Percentiles rank a stretch among this genome's conserved stretches.
Evolutionary conservation across 2,329 filamentous ascomycete species (phyloP).

Genomic region (Stachybotrys echinatus): DNA sequence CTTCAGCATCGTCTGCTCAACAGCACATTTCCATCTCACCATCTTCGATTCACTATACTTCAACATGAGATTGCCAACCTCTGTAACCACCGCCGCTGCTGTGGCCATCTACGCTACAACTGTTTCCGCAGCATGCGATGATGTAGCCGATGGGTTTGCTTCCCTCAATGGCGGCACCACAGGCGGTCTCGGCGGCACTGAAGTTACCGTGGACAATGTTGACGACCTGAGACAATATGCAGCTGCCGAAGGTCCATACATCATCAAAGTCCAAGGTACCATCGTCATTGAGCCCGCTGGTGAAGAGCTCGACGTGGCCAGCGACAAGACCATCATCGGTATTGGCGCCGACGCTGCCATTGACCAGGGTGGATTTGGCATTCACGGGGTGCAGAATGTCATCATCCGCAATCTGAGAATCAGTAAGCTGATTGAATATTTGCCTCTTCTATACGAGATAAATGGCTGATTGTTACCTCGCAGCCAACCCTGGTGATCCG

Average conservation of each 20-base stretch:
- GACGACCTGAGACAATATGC: conserved; percentile 13
- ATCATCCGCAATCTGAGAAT: conserved; percentile 14
- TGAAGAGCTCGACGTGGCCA: conserved; percentile 10
- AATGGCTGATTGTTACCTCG: neutral
- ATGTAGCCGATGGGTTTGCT: conserved; percentile 11
- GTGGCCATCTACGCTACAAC: neutral
- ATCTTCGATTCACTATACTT: too few relatives aligned
- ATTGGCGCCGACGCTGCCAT: conserved; percentile 8
- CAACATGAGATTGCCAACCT: neutral
- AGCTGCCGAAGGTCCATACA: conserved; percentile 7
- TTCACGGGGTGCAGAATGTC: conserved; percentile 10
- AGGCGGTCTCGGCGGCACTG: conserved; percentile 10
- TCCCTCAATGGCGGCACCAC: conserved; percentile 13
- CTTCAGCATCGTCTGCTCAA: neutral
- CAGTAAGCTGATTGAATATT: neutral
- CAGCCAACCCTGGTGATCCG: conserved; percentile 1
- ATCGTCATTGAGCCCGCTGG: conserved; percentile 10
- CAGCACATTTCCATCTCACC: neutral
- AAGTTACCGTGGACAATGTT: conserved; percentile 9
- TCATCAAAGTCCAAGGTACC: conserved; percentile 12
- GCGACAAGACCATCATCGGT: conserved; percentile 15
- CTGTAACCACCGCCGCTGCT: neutral
- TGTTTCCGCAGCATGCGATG: neutral
- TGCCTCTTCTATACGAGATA: neutral
- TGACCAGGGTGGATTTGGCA: conserved; percentile 8